Conservation (phyloP, 306 rosid species). For the Lagenaria siceraria region DNA sequence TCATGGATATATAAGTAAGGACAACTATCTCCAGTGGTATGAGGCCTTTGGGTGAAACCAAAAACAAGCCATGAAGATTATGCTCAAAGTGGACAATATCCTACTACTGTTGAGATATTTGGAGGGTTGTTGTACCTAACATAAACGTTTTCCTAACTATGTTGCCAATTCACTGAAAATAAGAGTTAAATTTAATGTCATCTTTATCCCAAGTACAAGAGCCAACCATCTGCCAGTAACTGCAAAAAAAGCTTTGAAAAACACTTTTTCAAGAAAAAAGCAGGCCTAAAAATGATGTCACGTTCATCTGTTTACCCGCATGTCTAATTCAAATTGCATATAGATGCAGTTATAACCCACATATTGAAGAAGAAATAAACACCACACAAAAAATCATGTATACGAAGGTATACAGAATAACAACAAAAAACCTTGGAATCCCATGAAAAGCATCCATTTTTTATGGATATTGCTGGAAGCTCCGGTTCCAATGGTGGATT, state of each 20-base stretch:
- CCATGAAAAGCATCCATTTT: conserved; percentile 75
- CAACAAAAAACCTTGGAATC: conserved; percentile 46
- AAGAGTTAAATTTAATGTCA: neutral
- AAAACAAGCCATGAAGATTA: no score
- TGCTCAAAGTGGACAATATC: no score
- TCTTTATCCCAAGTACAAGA: neutral
- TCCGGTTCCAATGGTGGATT: conserved; percentile 56
- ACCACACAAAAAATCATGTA: neutral
- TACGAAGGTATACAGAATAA: neutral
- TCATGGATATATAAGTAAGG: no score
- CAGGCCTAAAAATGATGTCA: neutral
- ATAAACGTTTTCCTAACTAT: neutral
- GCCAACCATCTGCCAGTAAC: neutral
- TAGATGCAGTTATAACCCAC: neutral
- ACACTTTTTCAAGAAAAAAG: neutral
- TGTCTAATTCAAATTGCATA: neutral
- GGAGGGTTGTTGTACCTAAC: no score
- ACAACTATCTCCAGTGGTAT: no score
- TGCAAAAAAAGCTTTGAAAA: neutral
- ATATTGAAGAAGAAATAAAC: neutral
- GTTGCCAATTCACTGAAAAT: neutral
- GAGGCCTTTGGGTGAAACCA: no score
- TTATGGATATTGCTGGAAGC: conserved; percentile 64
- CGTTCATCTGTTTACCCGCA: neutral
- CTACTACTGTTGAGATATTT: no score